Evolutionary conservation across 345 rosid species (phyloP).

Genomic region (Sonneratia alba): DNA sequence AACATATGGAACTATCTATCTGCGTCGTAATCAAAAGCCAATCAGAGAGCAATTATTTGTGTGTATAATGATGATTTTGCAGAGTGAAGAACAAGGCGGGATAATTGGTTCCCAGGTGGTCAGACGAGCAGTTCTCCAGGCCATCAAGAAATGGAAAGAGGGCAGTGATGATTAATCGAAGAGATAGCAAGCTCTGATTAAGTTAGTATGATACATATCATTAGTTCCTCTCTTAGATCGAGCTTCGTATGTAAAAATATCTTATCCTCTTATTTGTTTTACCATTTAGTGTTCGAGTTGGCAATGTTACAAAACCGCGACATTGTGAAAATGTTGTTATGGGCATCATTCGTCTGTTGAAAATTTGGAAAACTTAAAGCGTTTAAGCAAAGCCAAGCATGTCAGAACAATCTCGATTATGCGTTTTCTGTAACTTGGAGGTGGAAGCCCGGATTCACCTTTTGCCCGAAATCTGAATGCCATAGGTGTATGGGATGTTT

Average conservation of each 20-base stretch:
- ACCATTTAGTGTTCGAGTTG: not conserved
- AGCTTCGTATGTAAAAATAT: not conserved
- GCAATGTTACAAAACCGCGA: not conserved
- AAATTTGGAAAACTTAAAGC: not conserved
- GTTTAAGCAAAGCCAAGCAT: too few relatives aligned
- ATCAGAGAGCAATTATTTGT: too few relatives aligned
- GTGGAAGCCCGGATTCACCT: too few relatives aligned
- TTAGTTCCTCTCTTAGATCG: not conserved
- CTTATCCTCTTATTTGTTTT: not conserved
- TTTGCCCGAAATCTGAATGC: too few relatives aligned
- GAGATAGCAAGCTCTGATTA: not conserved
- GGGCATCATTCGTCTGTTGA: not conserved
- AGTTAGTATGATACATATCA: not conserved
- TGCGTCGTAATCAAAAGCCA: too few relatives aligned
- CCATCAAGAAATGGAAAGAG: slow-evolving; percentile 53
- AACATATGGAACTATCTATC: too few relatives aligned
- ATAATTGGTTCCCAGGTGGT: slow-evolving; percentile 55
- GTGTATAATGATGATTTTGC: slow-evolving; percentile 5
- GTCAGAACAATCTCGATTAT: too few relatives aligned
- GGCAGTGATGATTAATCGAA: slow-evolving; percentile 5
- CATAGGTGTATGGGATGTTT: too few relatives aligned
- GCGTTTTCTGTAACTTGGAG: too few relatives aligned
- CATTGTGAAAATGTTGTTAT: not conserved
- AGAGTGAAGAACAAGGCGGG: slow-evolving; percentile 58
- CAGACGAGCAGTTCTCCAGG: slow-evolving; percentile 57